Evolutionary conservation across 2,329 filamentous ascomycete genomes (phyloP).

Genomic region (Hymenoscyphus repandus): DNA sequence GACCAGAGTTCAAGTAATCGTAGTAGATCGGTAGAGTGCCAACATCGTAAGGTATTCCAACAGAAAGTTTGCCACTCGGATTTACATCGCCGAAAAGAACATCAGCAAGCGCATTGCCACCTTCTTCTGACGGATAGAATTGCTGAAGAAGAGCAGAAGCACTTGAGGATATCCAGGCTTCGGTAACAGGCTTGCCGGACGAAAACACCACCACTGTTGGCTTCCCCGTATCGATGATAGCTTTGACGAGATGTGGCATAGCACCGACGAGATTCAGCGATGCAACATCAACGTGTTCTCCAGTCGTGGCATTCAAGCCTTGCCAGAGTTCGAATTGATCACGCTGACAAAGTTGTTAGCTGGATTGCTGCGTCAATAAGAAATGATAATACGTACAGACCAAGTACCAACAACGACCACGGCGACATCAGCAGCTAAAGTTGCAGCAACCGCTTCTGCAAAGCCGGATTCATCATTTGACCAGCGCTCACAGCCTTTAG

Average conservation of each 20-base stretch:
- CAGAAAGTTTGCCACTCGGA: conserved; percentile 63
- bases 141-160: conserved; percentile 66
- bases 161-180: conserved; percentile 63
- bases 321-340: conserved; percentile 68
- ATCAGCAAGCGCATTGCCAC: conserved; percentile 73
- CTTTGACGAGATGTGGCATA: conserved; percentile 60
- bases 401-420: conserved; percentile 72
- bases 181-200: conserved; percentile 71
- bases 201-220: conserved; percentile 81
- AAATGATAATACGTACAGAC: conserved; percentile 36
- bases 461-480: conserved; percentile 65
- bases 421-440: conserved; percentile 63
- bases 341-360: conserved; percentile 32
- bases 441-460: conserved; percentile 58
- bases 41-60: conserved; percentile 62
- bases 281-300: conserved; percentile 65
- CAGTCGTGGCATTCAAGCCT: conserved; percentile 67
- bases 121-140: conserved; percentile 76
- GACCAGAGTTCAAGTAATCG: conserved; percentile 67
- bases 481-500: conserved; percentile 68
- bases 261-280: conserved; percentile 64
- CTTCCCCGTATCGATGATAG: conserved; percentile 61
- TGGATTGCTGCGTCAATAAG: too few species aligned
- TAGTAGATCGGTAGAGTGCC: conserved; percentile 66
- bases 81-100: conserved; percentile 75